Conservation (phyloP, 225 moss, liverwort and hornwort genomes). For the Asterella californica region DNA sequence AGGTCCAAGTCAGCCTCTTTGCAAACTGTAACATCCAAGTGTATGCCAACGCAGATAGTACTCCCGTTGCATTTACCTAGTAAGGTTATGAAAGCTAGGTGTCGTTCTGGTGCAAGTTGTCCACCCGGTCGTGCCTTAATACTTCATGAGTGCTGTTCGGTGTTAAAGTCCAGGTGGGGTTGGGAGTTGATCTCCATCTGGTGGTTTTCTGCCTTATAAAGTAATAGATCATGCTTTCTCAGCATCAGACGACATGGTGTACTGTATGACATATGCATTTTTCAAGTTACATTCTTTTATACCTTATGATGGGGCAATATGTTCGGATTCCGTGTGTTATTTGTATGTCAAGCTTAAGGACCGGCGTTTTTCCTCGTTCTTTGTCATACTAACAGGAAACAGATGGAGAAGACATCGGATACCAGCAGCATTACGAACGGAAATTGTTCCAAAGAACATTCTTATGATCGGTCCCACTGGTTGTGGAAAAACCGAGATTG, state of each 20-base stretch:
- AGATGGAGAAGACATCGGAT: constrained; percentile 86
- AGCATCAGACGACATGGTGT: neutral
- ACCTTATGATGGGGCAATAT: neutral
- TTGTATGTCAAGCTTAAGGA: neutral
- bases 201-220: no score
- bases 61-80: no score
- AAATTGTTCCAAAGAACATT: constrained; percentile 95
- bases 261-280: neutral
- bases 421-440: constrained; percentile 60
- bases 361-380: neutral
- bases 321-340: neutral
- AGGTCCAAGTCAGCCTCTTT: neutral
- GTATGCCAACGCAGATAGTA: neutral
- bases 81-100: neutral
- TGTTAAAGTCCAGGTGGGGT: no score
- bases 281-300: neutral
- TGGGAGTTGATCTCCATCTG: neutral
- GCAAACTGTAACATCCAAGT: neutral
- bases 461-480: constrained; percentile 94
- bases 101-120: neutral
- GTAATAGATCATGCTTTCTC: neutral
- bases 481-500: constrained; percentile 95
- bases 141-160: neutral
- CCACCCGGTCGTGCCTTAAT: neutral
- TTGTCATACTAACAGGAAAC: constrained; percentile 42